Base-by-base conservation (phyloP, 495 filamentous ascomycete species). In the Penicillium atrosanguineum region DNA sequence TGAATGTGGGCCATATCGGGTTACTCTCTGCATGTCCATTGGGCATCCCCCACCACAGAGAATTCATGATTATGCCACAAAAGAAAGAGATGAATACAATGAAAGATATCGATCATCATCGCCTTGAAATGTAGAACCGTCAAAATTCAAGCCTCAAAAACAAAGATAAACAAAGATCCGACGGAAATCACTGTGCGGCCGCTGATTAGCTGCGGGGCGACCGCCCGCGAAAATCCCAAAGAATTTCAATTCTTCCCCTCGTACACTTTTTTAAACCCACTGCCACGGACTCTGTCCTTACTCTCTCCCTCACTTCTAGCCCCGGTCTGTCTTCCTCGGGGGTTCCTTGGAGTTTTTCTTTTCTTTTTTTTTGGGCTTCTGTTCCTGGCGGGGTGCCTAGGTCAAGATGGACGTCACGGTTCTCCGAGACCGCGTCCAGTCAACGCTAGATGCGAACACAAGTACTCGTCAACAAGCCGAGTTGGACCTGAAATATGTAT, bases 401-500 rank as follows among this genome's bases (percentile, higher is more conserved):
- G 50, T 62, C 65, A 71, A 68, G 61, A 97, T 97, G 94, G 91
- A 97, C 81, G 88, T 87, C 69, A 81, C 83, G 70, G 84, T 84
- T 66, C 82, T 98, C 66, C 82, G 91, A 74, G 85, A 84, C 78
- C 89, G 91, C 71, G 90, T 97, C 70, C 82, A 87, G 68, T 87
- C 87, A 64, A 97, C 91, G 44, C 83, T 97, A 62, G 86, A 90
- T 61, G 69, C 88, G 56, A 89, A 97, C 79, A 85, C 90, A 60
- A 89, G 94, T 61, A 84, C 79, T 70, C 83, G 94, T 65, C 84
- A 85, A 60, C 85, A 89, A 69, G 94, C 91, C 53, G 95, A 97
- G 78, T 73, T 92, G 60, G 89, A 97, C 72, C 78, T 98, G 60
- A 95, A 93, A 87, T 85, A 88, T 83, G 94, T 97, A 81, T 66